Percentiles rank a stretch among this genome's conserved stretches.
These are phyloP conservation scores for Trichophyton benhamiae DNA, from an alignment of 2,329 filamentous ascomycete species.

Conservation along the genomic window DNA sequence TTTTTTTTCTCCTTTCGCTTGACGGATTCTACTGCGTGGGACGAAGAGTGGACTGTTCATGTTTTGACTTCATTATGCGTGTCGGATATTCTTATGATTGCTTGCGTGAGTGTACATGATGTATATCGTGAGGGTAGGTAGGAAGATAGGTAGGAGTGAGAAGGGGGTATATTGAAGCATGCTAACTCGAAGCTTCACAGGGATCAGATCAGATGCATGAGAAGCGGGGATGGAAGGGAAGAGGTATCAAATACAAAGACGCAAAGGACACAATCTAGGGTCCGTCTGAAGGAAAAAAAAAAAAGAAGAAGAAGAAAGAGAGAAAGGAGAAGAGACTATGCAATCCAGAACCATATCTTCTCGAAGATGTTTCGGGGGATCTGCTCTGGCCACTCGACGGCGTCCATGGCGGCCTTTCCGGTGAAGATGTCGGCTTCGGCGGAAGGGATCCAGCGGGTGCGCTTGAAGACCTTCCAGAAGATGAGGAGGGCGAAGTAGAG, in stretches of 20 bases:
- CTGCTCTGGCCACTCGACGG: conserved; percentile 15
- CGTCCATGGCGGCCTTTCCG: conserved; percentile 20
- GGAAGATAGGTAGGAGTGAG: not conserved
- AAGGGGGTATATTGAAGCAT: not conserved
- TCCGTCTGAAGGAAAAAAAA: not conserved
- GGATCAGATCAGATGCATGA: not conserved
- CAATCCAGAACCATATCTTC: conserved; percentile 16
- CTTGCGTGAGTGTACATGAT: not conserved
- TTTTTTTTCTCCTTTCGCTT: too few relatives aligned
- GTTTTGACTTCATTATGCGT: not conserved
- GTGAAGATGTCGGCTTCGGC: conserved; percentile 17
- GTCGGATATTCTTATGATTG: not conserved
- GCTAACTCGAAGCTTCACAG: not conserved
- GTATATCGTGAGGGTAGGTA: not conserved
- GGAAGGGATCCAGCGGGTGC: conserved; percentile 13
- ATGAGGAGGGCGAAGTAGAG: conserved; percentile 30
- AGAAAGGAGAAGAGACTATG: conserved; percentile 7
- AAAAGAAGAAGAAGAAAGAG: not conserved
- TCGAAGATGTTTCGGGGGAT: conserved; percentile 15
- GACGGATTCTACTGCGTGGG: too few relatives aligned
- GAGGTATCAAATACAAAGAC: conserved; percentile 2
- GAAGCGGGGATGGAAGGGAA: not conserved
- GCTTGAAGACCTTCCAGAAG: conserved; percentile 20
- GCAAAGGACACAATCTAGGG: not conserved
- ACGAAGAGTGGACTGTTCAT: not conserved